Evolutionary conservation across 2,329 filamentous ascomycete species (phyloP).

Genomic region (Chalara sp.): DNA sequence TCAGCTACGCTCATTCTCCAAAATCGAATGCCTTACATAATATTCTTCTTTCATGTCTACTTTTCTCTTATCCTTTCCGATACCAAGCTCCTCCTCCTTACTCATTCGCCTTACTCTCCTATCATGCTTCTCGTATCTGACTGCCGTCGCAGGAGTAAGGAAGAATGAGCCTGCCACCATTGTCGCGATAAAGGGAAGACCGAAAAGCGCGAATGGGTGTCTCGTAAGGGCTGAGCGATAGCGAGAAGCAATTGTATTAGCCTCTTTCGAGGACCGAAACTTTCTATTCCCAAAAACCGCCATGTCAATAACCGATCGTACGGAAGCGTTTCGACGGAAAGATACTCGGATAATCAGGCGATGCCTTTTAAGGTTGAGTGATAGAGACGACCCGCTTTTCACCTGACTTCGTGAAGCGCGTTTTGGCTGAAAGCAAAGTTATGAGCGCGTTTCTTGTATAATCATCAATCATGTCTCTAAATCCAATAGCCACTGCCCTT

Average conservation of each 20-base stretch:
- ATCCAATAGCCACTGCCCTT: too few relatives aligned
- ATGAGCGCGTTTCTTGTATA: too few relatives aligned
- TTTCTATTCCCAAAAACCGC: slow-evolving; percentile 61
- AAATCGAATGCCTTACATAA: slow-evolving; percentile 53
- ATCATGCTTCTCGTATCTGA: slow-evolving; percentile 91
- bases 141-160: slow-evolving; percentile 85
- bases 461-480: too few relatives aligned
- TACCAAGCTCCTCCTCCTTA: slow-evolving; percentile 77
- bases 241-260: slow-evolving; percentile 61
- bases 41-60: slow-evolving; percentile 83
- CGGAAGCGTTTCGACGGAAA: too few relatives aligned
- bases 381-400: too few relatives aligned
- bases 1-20: slow-evolving; percentile 7
- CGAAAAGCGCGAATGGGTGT: slow-evolving; percentile 88
- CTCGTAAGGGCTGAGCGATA: slow-evolving; percentile 72
- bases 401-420: too few relatives aligned
- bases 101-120: slow-evolving; percentile 80
- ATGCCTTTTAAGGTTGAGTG: too few relatives aligned
- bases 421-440: too few relatives aligned
- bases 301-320: slow-evolving; percentile 34
- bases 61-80: slow-evolving; percentile 63
- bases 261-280: slow-evolving; percentile 60
- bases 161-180: slow-evolving; percentile 93
- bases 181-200: slow-evolving; percentile 82
- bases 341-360: too few relatives aligned